phyloP scores from a whole-genome alignment of 352 stramenopile genomes.

The Globisporangium perplexum region DNA sequence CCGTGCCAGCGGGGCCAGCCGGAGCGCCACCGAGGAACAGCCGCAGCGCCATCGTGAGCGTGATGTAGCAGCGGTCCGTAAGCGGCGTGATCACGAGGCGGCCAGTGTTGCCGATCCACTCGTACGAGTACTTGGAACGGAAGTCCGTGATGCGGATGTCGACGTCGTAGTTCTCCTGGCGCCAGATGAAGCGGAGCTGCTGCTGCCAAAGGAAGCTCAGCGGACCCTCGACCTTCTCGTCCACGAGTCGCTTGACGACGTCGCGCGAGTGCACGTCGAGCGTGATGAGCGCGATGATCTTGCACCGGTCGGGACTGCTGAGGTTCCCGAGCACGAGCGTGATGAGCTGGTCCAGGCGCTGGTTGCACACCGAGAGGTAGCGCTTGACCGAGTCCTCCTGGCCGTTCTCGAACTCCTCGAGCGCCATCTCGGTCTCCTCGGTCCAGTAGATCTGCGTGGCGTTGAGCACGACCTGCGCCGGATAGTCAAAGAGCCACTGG shows the following conservation, averaged over 20 bases:
- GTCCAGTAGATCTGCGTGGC: slow-evolving; percentile 94
- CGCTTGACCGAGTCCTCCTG: slow-evolving; percentile 85
- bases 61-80: slow-evolving; percentile 97
- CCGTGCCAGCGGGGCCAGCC: slow-evolving; percentile 90
- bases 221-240: slow-evolving; percentile 86
- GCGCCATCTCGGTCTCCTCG: slow-evolving; percentile 92
- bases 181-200: slow-evolving; percentile 86
- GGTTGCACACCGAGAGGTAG: slow-evolving; percentile 75
- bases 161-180: slow-evolving; percentile 93
- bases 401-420: slow-evolving; percentile 86
- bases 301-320: slow-evolving; percentile 87
- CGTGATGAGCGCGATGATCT: slow-evolving; percentile 95
- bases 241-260: slow-evolving; percentile 88
- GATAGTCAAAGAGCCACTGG: slow-evolving; percentile 97
- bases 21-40: slow-evolving; percentile 95
- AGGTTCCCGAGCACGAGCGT: slow-evolving; percentile 89
- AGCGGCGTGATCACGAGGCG: slow-evolving; percentile 95
- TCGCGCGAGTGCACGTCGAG: slow-evolving; percentile 95
- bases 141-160: slow-evolving; percentile 97
- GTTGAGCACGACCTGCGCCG: slow-evolving; percentile 85
- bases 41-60: slow-evolving; percentile 93
- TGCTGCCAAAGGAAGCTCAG: slow-evolving; percentile 88
- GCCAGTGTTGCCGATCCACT: slow-evolving; percentile 87
- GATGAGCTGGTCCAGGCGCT: slow-evolving; percentile 88
- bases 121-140: slow-evolving; percentile 90